Conservation (phyloP, 2,329 filamentous ascomycete species). For the Hypoxylon sp. region DNA sequence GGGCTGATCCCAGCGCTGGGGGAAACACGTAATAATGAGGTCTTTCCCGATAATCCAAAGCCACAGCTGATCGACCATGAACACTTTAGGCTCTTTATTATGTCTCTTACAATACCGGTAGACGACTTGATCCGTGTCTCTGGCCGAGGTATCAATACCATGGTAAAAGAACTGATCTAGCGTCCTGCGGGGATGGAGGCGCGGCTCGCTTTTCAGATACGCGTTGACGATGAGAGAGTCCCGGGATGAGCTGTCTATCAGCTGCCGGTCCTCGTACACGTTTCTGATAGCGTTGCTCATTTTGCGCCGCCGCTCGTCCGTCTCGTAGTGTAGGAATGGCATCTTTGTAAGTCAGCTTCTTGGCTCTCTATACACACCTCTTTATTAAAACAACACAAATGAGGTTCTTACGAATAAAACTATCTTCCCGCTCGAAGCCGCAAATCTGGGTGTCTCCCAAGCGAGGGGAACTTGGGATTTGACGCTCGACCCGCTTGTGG, state of each 20-base stretch:
- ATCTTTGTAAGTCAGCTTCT: constrained; percentile 61
- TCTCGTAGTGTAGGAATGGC: constrained; percentile 76
- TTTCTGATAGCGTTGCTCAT: constrained; percentile 67
- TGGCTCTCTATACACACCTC: no score
- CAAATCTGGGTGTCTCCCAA: constrained; percentile 51
- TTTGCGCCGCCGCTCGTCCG: constrained; percentile 64
- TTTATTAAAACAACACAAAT: constrained; percentile 1
- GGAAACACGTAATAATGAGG: constrained; percentile 71
- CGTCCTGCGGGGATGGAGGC: constrained; percentile 71
- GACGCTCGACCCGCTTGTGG: constrained; percentile 37
- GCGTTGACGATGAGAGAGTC: constrained; percentile 63
- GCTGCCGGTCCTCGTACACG: constrained; percentile 52
- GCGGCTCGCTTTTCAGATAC: constrained; percentile 61
- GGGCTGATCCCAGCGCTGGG: constrained; percentile 70
- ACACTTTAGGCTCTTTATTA: constrained; percentile 66
- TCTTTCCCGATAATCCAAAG: constrained; percentile 71
- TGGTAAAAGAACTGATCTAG: constrained; percentile 77
- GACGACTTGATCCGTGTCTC: constrained; percentile 74
- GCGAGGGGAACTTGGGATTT: constrained; percentile 44
- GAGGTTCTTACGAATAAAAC: constrained; percentile 54
- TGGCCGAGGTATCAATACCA: constrained; percentile 70
- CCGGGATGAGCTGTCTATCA: constrained; percentile 47
- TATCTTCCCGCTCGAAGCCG: constrained; percentile 53
- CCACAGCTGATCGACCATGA: constrained; percentile 79
- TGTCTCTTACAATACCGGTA: constrained; percentile 65